Conservation (phyloP, 441 rosid species). For the Manihot esculenta region DNA sequence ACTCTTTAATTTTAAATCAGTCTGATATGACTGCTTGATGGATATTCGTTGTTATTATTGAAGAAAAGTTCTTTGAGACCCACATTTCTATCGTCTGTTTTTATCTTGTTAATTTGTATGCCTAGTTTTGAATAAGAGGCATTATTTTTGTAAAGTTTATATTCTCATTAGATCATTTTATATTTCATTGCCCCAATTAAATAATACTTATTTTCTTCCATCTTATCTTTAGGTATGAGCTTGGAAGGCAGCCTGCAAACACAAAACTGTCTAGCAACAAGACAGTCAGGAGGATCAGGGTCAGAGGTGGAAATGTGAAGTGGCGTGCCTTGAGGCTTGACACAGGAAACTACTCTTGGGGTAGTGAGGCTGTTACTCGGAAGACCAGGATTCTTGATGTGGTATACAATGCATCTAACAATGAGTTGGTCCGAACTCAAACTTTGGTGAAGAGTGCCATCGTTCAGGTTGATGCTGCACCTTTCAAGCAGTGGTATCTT, state of each 20-base stretch:
- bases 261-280: conserved; percentile 65
- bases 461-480: conserved; percentile 62
- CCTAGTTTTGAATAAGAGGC: no score
- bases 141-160: neutral
- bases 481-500: conserved; percentile 67
- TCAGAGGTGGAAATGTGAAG: conserved; percentile 63
- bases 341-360: conserved; percentile 66
- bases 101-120: no score
- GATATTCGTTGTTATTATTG: no score
- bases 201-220: neutral
- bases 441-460: conserved; percentile 67
- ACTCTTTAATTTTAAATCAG: no score
- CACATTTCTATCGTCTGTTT: neutral
- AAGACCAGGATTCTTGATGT: conserved; percentile 63
- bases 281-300: conserved; percentile 60
- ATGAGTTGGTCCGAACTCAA: conserved; percentile 66
- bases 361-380: conserved; percentile 63
- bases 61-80: neutral
- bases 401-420: conserved; percentile 69
- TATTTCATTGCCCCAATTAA: neutral
- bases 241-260: conserved; percentile 63
- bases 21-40: no score
- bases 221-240: conserved; percentile 43
- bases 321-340: conserved; percentile 70
- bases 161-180: neutral